Evolutionary conservation across 2,329 filamentous ascomycete genomes (phyloP), one percentile per base, ranked within the genome.

Genomic region (Epichloe sibirici): DNA sequence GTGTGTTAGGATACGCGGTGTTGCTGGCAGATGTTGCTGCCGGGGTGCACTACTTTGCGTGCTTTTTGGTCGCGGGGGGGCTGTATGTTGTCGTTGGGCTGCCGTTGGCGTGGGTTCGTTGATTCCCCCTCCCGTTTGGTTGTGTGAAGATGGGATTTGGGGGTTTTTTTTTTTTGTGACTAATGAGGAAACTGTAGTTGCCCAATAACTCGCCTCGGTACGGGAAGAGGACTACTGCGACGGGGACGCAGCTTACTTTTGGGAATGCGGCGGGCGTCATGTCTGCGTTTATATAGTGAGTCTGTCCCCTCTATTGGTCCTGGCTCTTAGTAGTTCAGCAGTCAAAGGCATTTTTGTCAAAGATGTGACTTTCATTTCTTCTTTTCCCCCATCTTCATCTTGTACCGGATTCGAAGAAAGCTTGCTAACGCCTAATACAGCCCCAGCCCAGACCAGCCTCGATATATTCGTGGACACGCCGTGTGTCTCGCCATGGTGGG

Each of bases 251-350:
- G 63, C 70, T 89, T 38, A 86, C 80, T 0, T 75, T 83, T 50
- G 85, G 85, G 2, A 90, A 90, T 57, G 73, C 75, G 15, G 77
- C 81, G 11, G 86, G 86, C 2, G 84, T 90, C 57, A 84, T 88
- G 81, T 77, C 83, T 3, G 79, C 83, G 0, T 89, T 88, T 59
- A 79, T 86, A 51, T 77, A 77, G 68, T 70, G 53, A 58, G 67
- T 60, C 31, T 45, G 17, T 9, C 11, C 11, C 17, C 31, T 31
- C 31, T 31, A 0, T 11, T 31, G 9, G 31, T 31, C 9, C 31
- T 31, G 9, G n/a, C 17, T 45, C 13, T 2, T 3, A 31, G 8
- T 3, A 11, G 8, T 31, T 31, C 28, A 31, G 28, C 28, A 31
- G 28, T 9, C 28, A 31, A 4, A 9, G 31, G 31, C 31, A 11